phyloP scores from a whole-genome alignment of 78 protist species.

The Emiliania huxleyi region DNA sequence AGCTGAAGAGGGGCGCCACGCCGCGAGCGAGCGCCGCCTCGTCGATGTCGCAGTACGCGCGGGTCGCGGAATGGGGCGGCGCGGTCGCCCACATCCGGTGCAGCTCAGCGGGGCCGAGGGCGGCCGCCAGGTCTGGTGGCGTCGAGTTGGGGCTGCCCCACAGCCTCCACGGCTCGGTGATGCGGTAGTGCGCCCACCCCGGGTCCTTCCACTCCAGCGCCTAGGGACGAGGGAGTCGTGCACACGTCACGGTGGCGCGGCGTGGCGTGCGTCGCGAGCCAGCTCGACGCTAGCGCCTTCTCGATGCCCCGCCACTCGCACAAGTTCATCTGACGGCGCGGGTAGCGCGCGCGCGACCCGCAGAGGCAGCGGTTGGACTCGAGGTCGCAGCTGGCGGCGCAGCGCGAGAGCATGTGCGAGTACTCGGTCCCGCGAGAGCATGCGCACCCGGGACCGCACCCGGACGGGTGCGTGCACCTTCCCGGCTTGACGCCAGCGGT shows the following conservation, averaged over 20 bases:
- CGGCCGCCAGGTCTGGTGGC: not conserved
- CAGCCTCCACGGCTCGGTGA: not conserved
- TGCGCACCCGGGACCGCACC: no score
- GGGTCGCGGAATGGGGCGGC: not conserved
- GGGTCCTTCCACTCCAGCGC: not conserved
- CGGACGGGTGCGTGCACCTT: not conserved
- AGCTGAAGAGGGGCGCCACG: not conserved
- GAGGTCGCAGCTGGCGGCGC: not conserved
- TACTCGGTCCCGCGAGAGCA: not conserved
- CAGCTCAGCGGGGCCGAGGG: not conserved
- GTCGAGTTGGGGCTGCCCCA: not conserved
- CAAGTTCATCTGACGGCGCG: not conserved
- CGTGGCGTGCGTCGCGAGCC: no score
- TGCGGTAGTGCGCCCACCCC: not conserved
- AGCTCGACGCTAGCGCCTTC: no score
- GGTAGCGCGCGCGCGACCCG: not conserved
- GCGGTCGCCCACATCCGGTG: not conserved
- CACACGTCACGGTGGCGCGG: no score
- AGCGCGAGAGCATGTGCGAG: not conserved
- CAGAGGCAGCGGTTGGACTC: not conserved
- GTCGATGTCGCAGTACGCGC: not conserved
- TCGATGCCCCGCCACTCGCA: not conserved
- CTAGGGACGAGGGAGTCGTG: no score
- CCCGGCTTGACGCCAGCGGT: not conserved
- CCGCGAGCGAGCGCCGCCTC: not conserved